Percentiles rank a stretch among this genome's conserved stretches.
Evolutionary conservation across 2,329 filamentous ascomycete genomes (phyloP).

Genomic region (Verticillium alfalfae): DNA sequence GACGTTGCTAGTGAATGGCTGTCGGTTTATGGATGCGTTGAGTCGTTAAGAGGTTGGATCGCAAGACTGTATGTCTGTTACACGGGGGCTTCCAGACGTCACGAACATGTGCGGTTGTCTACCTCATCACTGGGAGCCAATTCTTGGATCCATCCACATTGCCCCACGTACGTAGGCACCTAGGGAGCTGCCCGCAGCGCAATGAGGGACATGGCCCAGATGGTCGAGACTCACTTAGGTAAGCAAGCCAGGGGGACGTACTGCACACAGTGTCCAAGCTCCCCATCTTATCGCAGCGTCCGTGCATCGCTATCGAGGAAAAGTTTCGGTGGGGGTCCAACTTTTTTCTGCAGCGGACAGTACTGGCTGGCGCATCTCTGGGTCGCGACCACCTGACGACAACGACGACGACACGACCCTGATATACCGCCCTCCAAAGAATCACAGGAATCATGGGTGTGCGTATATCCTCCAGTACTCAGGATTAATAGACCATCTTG

Average conservation of each 20-base stretch:
- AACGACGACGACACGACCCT: neutral
- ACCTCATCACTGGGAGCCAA: neutral
- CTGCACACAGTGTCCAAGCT: neutral
- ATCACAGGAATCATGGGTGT: neutral
- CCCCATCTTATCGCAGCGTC: neutral
- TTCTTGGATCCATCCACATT: neutral
- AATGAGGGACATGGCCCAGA: neutral
- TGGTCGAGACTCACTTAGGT: neutral
- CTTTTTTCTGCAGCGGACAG: slow-evolving; percentile 11
- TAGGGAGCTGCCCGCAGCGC: neutral
- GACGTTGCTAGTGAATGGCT: slow-evolving; percentile 4
- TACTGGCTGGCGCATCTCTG: neutral
- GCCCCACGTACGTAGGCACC: neutral
- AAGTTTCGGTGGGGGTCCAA: slow-evolving; percentile 31
- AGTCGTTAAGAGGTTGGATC: neutral
- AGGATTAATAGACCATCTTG: neutral
- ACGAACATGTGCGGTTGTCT: neutral
- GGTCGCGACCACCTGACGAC: neutral
- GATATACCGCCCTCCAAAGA: neutral
- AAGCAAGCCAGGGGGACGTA: neutral
- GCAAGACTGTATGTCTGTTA: neutral
- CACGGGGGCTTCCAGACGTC: neutral
- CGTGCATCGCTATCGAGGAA: slow-evolving; percentile 18
- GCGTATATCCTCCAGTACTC: neutral
- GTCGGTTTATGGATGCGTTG: neutral